Conservation (phyloP, 805 yeast genomes). For the Ogataea thermomethanolica region DNA sequence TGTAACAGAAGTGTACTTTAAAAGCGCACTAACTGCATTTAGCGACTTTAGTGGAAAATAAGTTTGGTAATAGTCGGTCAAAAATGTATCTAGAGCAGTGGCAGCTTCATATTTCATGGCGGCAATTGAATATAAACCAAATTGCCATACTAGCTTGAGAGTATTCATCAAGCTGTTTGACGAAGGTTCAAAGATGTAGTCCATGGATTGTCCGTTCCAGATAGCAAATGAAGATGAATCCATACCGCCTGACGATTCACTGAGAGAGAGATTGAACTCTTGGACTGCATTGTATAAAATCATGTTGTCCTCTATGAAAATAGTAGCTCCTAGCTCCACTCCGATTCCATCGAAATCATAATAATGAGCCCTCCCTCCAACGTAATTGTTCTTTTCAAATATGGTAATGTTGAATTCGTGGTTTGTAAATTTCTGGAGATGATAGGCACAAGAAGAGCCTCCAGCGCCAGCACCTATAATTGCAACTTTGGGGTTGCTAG, state of each 20-base stretch:
- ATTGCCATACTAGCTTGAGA: slow-evolving; percentile 28
- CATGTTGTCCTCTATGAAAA: slow-evolving; percentile 40
- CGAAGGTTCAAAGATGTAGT: slow-evolving; percentile 12
- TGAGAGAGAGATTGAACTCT: slow-evolving; percentile 30
- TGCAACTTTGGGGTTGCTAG: slow-evolving; percentile 27
- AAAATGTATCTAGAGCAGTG: slow-evolving; percentile 29
- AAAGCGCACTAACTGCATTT: slow-evolving; percentile 20
- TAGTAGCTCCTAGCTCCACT: slow-evolving; percentile 45
- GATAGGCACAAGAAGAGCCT: slow-evolving; percentile 46
- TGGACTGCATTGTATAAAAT: slow-evolving; percentile 37
- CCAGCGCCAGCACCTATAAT: slow-evolving; percentile 53
- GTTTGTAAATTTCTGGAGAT: slow-evolving; percentile 38
- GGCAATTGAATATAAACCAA: slow-evolving; percentile 31
- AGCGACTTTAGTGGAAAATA: slow-evolving; percentile 38
- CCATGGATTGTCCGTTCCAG: slow-evolving; percentile 37
- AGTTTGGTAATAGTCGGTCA: slow-evolving; percentile 28
- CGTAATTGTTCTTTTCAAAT: slow-evolving; percentile 36
- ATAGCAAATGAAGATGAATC: slow-evolving; percentile 28
- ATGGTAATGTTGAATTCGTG: slow-evolving; percentile 37
- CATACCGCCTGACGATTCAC: slow-evolving; percentile 13
- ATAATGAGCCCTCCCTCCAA: slow-evolving; percentile 47
- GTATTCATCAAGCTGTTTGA: slow-evolving; percentile 5
- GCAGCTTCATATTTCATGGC: slow-evolving; percentile 13
- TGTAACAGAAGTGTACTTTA: slow-evolving; percentile 19
- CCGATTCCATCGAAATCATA: slow-evolving; percentile 25